Evolutionary conservation across 805 yeast species (phyloP), one percentile per base, ranked within the genome.

Genomic region (Candida hispaniensis): DNA sequence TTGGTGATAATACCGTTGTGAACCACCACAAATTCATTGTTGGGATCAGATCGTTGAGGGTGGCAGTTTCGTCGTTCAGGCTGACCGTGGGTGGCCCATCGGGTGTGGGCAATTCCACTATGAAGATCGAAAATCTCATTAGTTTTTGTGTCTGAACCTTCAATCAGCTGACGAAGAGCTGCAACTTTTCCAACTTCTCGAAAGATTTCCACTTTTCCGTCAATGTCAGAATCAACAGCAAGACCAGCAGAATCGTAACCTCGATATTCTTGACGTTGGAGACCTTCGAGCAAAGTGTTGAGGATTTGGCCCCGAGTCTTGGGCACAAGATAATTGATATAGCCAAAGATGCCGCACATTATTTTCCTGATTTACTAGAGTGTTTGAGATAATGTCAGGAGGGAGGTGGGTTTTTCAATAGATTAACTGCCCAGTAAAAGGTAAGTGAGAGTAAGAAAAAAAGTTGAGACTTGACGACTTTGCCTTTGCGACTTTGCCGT

Each of bases 21-120:
- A 34, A 91, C 97, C 45, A 91, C 76, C 26, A 82, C 73, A 51
- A 91, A 91, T 58, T 86, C 94, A 48, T 79, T 78, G 28, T 60
- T 59, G 7, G 71, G 69, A 56, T 83, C 98, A 1, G 95, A 82
- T 45, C 88, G 67, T 56, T 88, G 97, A 30, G 99, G 99, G 58
- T 91, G 99, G 56, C 97, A 91, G 66, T 91, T 91, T 43, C 59
- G 49, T 43, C 69, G 73, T 46, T 73, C 74, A 40, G 96, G 96
- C 50, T 76, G 81, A 60, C 99, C 99, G 59, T 91, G 99, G 22
- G 99, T 91, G 34, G 99, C 99, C 99, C 99, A 91, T 67, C 99
- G 80, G 9, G 99, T 91, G 62, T 91, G 99, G 14, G 98, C 97
- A 57, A 91, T 91, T 55, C 94, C 98, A 42, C 76, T 85, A 55